Evolutionary conservation across 257 asterid species (phyloP).

Genomic region (Jaltomata sinuosa): DNA sequence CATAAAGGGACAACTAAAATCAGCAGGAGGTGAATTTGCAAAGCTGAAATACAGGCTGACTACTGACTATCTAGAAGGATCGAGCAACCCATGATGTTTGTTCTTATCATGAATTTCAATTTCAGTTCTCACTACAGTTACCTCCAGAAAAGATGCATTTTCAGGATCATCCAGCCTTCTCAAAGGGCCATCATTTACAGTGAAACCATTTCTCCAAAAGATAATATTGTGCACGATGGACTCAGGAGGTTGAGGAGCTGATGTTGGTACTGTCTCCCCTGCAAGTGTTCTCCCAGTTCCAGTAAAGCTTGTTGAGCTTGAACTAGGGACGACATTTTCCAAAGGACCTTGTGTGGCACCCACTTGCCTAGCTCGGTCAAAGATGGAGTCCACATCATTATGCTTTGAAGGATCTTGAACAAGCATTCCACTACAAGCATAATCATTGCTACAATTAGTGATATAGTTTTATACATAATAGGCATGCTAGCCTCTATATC

Average conservation of each 20-base stretch:
- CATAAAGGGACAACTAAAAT: background rate
- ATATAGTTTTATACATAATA: background rate
- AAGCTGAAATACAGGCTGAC: background rate
- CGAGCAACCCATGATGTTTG: background rate
- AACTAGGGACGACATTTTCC: slow-evolving; percentile 53
- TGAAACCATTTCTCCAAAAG: slow-evolving; percentile 98
- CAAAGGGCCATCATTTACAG: slow-evolving; percentile 84
- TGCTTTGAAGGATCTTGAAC: slow-evolving; percentile 47
- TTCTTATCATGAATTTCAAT: background rate
- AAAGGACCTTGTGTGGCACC: slow-evolving; percentile 63
- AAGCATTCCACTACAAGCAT: slow-evolving; percentile 70
- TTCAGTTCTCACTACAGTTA: slow-evolving; percentile 8
- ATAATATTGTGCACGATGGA: slow-evolving; percentile 70
- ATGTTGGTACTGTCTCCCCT: slow-evolving; percentile 51
- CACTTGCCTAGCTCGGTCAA: slow-evolving; percentile 46
- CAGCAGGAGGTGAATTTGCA: background rate
- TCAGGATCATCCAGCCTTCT: slow-evolving; percentile 93
- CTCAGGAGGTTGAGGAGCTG: slow-evolving; percentile 71
- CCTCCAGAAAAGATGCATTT: slow-evolving; percentile 82
- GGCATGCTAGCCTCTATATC: background rate
- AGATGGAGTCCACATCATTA: slow-evolving; percentile 40
- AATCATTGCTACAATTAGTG: slow-evolving; percentile 1
- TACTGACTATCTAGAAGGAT: background rate
- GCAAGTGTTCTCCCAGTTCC: slow-evolving; percentile 83
- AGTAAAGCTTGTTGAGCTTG: slow-evolving; percentile 71